Percentiles rank a stretch among this genome's conserved stretches.
Evolutionary conservation across 352 stramenopile genomes (phyloP).

Genomic region (Pythium angustatum): DNA sequence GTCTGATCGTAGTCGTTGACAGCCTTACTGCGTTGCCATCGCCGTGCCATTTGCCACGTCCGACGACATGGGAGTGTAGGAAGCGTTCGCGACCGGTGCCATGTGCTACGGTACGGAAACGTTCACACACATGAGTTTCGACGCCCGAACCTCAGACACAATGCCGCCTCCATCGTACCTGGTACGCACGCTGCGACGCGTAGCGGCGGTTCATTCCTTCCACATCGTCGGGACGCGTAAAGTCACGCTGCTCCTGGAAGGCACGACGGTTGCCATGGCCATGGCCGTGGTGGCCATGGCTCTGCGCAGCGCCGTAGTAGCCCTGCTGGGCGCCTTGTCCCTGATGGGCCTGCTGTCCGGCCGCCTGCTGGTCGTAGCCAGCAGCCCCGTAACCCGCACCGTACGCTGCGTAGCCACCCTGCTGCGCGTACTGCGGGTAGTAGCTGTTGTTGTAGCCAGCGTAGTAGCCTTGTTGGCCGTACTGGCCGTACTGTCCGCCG

Average conservation of each 20-base stretch:
- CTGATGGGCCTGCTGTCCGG: constrained; percentile 40
- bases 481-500: constrained; percentile 43
- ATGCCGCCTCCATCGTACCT: too few species aligned
- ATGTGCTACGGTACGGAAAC: constrained; percentile 51
- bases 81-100: constrained; percentile 55
- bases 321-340: constrained; percentile 37
- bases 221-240: constrained; percentile 72
- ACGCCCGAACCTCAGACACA: too few species aligned
- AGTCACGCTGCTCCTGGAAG: constrained; percentile 61
- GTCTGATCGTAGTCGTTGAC: too few species aligned
- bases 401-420: constrained; percentile 37
- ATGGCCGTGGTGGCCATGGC: constrained; percentile 25
- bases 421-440: constrained; percentile 53
- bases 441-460: constrained; percentile 53
- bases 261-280: constrained; percentile 29
- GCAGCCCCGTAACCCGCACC: constrained; percentile 36
- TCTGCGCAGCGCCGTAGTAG: constrained; percentile 39
- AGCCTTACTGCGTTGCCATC: constrained; percentile 53
- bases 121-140: neutral
- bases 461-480: constrained; percentile 38
- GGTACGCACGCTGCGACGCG: constrained; percentile 73
- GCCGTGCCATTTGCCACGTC: constrained; percentile 72
- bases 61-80: constrained; percentile 66
- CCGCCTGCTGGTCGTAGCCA: constrained; percentile 47
- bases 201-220: constrained; percentile 82